Evolutionary conservation across 2,329 filamentous ascomycete genomes (phyloP), one percentile per base, ranked within the genome.

Genomic region (Calonectria leucothoes): DNA sequence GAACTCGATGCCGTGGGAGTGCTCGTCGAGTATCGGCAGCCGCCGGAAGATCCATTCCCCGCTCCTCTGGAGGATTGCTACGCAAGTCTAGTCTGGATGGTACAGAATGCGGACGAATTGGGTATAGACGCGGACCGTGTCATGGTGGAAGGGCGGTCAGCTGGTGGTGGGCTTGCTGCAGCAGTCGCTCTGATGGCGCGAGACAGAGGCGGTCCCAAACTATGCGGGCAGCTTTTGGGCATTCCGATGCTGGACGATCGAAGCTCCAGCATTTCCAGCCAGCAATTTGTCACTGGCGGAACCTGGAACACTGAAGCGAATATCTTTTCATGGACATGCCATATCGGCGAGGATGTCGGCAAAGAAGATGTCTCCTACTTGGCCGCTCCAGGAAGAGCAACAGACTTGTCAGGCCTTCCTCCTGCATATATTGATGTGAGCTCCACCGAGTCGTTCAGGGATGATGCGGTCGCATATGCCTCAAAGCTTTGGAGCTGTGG

Each of bases 21-120:
- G 20, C 39, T 39, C 23, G 63, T 66, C 63, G 63, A 66, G 27
- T 66, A 49, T 51, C 63, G 63, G 20, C 63, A 49, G 17, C 42
- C 63, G 10, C 63, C 63, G 14, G 42, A 66, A 45, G 29, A 66
- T 35, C 42, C 45, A 29, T 27, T 49, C n/a, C 63, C 63, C 11
- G 63, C 63, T 12, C 63, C 63, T 20, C 8, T 66, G 17, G 63
- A 66, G 17, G 63, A 66, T 29, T 66, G 63, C 14, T 65, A 65
- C 20, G 20, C 61, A 25, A 45, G 63, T 14, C 63, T 66, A 4
- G 25, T 49, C 7, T 66, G 63, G 63, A 49, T 42, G 37, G 31
- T 6, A 17, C 10, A 51, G 15, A 8, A 51, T 45, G 42, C 42
- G 10, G 20, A 49, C 35, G 42, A 33, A n/a, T 31, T 66, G 6